These are phyloP conservation scores for Ceratobasidium theobromae DNA, from an alignment of 1,284 basidiomycete genomes.

Conservation along the genomic window DNA sequence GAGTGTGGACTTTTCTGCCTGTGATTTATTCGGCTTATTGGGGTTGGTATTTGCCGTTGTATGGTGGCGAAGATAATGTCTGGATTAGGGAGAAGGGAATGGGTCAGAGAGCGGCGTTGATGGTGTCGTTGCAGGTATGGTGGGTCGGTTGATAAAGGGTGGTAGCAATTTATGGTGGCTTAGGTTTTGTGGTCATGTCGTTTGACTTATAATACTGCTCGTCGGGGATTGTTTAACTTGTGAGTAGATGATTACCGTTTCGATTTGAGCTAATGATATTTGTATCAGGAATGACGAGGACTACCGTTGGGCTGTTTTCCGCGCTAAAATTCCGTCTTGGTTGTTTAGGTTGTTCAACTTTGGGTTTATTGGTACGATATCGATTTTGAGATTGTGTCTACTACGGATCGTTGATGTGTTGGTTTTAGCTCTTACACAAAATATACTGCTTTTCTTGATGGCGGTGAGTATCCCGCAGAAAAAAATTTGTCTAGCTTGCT, in stretches of 20 bases:
- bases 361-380: slow-evolving; percentile 66
- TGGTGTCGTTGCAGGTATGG: slow-evolving; percentile 65
- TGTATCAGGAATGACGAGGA: slow-evolving; percentile 71
- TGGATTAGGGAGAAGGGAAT: slow-evolving; percentile 44
- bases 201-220: slow-evolving; percentile 80
- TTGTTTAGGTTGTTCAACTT: slow-evolving; percentile 82
- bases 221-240: slow-evolving; percentile 80
- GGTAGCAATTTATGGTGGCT: neutral
- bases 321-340: slow-evolving; percentile 63
- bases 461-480: slow-evolving; percentile 47
- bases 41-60: slow-evolving; percentile 7
- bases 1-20: slow-evolving; percentile 75
- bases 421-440: slow-evolving; percentile 67
- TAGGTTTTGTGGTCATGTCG: slow-evolving; percentile 45
- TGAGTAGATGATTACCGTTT: slow-evolving; percentile 44
- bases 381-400: slow-evolving; percentile 39
- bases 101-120: slow-evolving; percentile 68
- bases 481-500: slow-evolving; percentile 29
- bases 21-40: slow-evolving; percentile 74
- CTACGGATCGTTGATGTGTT: neutral
- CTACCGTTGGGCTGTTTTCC: slow-evolving; percentile 85
- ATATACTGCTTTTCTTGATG: slow-evolving; percentile 76
- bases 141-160: neutral
- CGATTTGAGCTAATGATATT: neutral
- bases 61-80: slow-evolving; percentile 12